Base-by-base conservation (phyloP, 495 filamentous ascomycete genomes). In the Opeltia flavorubescens region DNA sequence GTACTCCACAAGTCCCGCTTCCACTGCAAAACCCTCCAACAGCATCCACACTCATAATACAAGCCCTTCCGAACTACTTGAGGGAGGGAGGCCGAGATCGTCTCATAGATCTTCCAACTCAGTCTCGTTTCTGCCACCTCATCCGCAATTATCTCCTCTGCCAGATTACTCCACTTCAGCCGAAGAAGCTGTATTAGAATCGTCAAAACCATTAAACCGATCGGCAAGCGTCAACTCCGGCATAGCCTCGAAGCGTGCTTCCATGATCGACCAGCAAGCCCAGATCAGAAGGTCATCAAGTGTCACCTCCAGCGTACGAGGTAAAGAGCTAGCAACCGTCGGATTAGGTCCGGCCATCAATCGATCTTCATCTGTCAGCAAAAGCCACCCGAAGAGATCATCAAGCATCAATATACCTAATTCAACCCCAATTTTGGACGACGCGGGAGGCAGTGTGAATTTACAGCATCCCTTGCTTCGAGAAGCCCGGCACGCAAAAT, bases 401-500 rank as follows among this genome's bases (percentile, higher is more conserved):
- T 33, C 33, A 36, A 38, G 44, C 33, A 47, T 47, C 1, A 12
- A 34, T 47, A 34, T 17, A 15, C 42, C 24, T 8, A 47, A 50
- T 17, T 34, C 45, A 9, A 34, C 41, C 24, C 34, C 38, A 26
- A 40, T 43, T 0, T 52, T 42, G 23, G 49, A 46, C 9, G 49
- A 55, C 12, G 39, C 46, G 15, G 52, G 52, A 30, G 55, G 49
- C 5, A 50, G 47, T 26, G 52, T 49, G 8, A 55, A 55, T 33
- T 23, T 34, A 23, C 44, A 41, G 6, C 55, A 57, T 44, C 55
- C 55, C 7, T 42, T 57, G 25, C 40, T 57, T 15, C 52, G 45
- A 26, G 54, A 51, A 26, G 55, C 46, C 28, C 45, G 55, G 28
- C 55, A 57, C 39, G 50, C 52, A 2, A 48, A 50, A n/a, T 57